Percentiles rank a stretch among this genome's conserved stretches.
Evolutionary conservation across 2,329 filamentous ascomycete species (phyloP).

Genomic region (Nothophaeocryptopus gaeumannii): DNA sequence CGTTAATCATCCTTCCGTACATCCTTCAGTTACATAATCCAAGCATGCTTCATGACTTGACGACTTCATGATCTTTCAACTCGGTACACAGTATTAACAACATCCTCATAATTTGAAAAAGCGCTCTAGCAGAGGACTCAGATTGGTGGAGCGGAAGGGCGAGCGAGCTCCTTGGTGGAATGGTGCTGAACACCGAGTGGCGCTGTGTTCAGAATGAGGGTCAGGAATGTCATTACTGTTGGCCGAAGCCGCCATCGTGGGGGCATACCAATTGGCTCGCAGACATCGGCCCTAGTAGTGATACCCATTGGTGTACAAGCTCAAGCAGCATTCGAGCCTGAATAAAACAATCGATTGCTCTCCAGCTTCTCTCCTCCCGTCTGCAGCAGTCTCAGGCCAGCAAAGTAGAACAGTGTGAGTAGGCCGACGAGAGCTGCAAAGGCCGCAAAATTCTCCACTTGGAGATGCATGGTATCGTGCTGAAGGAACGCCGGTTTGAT

Average conservation of each 20-base stretch:
- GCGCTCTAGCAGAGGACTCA: no score
- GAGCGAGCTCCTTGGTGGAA: no score
- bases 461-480: no score
- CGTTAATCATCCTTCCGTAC: not conserved
- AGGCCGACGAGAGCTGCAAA: slow-evolving; percentile 13
- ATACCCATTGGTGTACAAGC: not conserved
- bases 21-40: not conserved
- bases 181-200: no score
- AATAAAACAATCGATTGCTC: slow-evolving; percentile 7
- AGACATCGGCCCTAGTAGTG: not conserved
- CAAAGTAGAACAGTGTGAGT: slow-evolving; percentile 22
- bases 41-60: not conserved
- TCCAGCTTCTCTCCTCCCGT: slow-evolving; percentile 8
- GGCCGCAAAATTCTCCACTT: no score
- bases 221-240: not conserved
- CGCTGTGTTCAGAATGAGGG: not conserved
- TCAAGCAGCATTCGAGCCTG: slow-evolving; percentile 11
- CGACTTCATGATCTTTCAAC: not conserved
- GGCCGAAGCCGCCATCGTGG: not conserved
- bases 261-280: not conserved
- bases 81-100: not conserved
- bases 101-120: not conserved
- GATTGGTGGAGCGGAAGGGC: no score
- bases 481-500: no score
- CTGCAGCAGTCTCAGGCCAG: slow-evolving; percentile 15